Base-by-base conservation (phyloP, 1,139 yeast genomes). In the Pichia sp. region DNA sequence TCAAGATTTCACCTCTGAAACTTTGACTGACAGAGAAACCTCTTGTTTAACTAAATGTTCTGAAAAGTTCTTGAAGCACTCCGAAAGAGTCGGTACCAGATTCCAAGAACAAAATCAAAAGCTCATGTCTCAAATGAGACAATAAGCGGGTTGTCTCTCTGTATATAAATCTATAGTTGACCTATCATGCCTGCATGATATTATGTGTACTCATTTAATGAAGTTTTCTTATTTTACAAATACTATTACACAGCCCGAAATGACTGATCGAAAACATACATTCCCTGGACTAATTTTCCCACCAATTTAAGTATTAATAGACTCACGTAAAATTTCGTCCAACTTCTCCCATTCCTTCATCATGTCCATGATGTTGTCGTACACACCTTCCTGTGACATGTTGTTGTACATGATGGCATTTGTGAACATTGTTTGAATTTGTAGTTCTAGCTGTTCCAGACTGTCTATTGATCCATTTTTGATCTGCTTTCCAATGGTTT, bases 21-120 rank as follows among this genome's bases (percentile, higher is more conserved):
- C 80, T 62, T 77, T 92, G 64, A 82, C 95, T 49, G 66, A 79
- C 60, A 87, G 85, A 72, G 98, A 92, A 68, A 80, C 79, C 54
- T 61, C 79, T 34, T 92, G 99, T 70, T 79, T 92, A 55, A 73
- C 79, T 73, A 85, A 85, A 69, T 92, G 99, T 67, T 84, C 96
- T 38, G 97, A 92, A 68, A 92, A 92, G 75, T 94, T 94, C 77
- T 78, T 94, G 72, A 92, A 92, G 68, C 97, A 92, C 74, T 82
- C 94, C 67, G 98, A 92, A 72, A 83, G 98, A 66, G 96, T 94
- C 48, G 98, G 98, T 42, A 95, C 86, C 68, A 82, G 98, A 70
- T 92, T 92, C 88, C 97, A 92, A 69, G 98, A 92, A 65, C 97
- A 90, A 69, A 92, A 90, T 57, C 79, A 77, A 48, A 64, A 72